These are phyloP conservation scores for Priceomyces melissophilus DNA, from an alignment of 805 yeast genomes.

Conservation along the genomic window DNA sequence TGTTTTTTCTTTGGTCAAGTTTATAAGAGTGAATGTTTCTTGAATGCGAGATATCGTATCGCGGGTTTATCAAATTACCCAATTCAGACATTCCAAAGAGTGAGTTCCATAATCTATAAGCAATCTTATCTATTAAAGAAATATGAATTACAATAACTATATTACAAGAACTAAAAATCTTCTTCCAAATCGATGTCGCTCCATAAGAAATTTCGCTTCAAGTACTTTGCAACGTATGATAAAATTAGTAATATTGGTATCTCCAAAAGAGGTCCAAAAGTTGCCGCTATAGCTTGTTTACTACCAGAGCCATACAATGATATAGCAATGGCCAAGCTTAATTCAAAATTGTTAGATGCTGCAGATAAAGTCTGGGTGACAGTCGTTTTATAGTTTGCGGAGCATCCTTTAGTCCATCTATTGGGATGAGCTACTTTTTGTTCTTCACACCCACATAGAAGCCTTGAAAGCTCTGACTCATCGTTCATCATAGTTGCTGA, in stretches of 20 bases:
- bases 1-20: too few species aligned
- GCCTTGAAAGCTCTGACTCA: conserved; percentile 11
- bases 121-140: too few species aligned
- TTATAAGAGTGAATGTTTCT: too few species aligned
- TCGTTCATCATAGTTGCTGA: conserved; percentile 1
- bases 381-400: conserved; percentile 38
- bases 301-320: conserved; percentile 51
- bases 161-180: too few species aligned
- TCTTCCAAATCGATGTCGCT: too few species aligned
- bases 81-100: too few species aligned
- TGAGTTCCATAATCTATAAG: too few species aligned
- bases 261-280: conserved; percentile 59
- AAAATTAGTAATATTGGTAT: conserved; percentile 48
- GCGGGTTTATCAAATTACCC: too few species aligned
- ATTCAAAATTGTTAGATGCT: conserved; percentile 56
- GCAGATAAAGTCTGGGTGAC: conserved; percentile 55
- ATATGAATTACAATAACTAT: too few species aligned
- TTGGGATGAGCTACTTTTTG: conserved; percentile 2
- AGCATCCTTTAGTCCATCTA: conserved; percentile 27
- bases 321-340: conserved; percentile 52
- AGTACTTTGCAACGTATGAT: conserved; percentile 34
- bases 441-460: conserved; percentile 39
- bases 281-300: conserved; percentile 54
- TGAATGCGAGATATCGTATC: too few species aligned
- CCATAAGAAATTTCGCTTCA: conserved; percentile 26